phyloP scores from a whole-genome alignment of 1,284 basidiomycete species.

The Dichomitus squalens region DNA sequence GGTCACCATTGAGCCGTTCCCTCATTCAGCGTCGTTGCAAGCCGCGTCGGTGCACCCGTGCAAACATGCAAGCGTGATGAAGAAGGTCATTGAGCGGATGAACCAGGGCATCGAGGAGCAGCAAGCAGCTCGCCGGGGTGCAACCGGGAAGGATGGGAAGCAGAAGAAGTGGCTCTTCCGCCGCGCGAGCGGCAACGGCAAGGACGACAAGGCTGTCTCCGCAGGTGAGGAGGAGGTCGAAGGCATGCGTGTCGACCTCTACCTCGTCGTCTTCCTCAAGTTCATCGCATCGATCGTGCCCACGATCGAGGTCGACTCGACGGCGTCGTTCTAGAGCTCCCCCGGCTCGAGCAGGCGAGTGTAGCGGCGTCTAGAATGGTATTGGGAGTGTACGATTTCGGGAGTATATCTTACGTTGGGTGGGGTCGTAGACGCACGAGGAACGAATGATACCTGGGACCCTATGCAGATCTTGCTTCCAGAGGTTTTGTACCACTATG shows the following conservation, averaged over 20 bases:
- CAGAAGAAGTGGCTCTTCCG: conserved; percentile 88
- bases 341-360: too few relatives aligned
- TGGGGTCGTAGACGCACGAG: conserved; percentile 18
- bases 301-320: conserved; percentile 94
- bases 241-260: conserved; percentile 94
- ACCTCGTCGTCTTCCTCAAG: conserved; percentile 95
- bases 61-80: conserved; percentile 99
- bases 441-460: conserved; percentile 30
- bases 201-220: conserved; percentile 50
- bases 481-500: conserved; percentile 28
- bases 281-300: conserved; percentile 95
- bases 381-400: background rate
- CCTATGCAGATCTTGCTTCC: conserved; percentile 27
- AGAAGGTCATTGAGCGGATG: conserved; percentile 99
- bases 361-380: background rate
- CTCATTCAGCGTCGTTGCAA: conserved; percentile 84
- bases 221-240: conserved; percentile 72
- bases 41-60: conserved; percentile 95
- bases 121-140: conserved; percentile 64
- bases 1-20: conserved; percentile 98
- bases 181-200: conserved; percentile 63
- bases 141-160: conserved; percentile 45
- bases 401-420: background rate
- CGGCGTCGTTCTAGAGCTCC: conserved; percentile 69
- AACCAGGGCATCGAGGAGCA: conserved; percentile 85